Percentiles rank a stretch among this genome's conserved stretches.
phyloP scores from a whole-genome alignment of 202 grass and related monocot species.

The Setaria italica region DNA sequence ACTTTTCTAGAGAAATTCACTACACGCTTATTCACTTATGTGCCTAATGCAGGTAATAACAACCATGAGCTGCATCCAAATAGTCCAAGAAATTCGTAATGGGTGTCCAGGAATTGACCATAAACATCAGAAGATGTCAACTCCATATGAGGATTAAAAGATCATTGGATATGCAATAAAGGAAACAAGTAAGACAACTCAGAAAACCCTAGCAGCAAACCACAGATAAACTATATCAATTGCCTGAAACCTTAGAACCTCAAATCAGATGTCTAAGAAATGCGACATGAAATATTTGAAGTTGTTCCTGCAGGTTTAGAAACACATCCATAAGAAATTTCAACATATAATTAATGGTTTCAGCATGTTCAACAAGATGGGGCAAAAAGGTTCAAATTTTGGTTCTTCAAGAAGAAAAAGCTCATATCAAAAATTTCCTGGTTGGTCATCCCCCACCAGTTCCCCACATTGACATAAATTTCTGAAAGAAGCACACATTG shows the following conservation, averaged over 20 bases:
- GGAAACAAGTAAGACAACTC: conserved; percentile 3
- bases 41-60: conserved; percentile 8
- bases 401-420: neutral
- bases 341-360: conserved; percentile 6
- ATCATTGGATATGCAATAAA: conserved; percentile 22
- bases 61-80: neutral
- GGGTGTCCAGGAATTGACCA: neutral
- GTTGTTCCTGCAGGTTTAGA: conserved; percentile 4
- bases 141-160: neutral
- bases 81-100: neutral
- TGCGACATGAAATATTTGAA: neutral
- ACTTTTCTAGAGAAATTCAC: neutral
- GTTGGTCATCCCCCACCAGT: too few relatives aligned
- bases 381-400: neutral
- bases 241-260: neutral
- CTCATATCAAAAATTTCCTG: neutral
- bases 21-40: neutral
- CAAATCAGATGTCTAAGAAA: conserved; percentile 17
- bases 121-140: conserved; percentile 27
- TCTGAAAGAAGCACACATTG: neutral
- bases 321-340: conserved; percentile 1
- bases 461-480: neutral
- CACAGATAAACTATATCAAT: conserved; percentile 1
- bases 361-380: conserved; percentile 3
- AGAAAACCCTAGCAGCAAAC: conserved; percentile 30